A percentile compares a stretch with the other conserved stretches of the same genome.
These are phyloP conservation scores for Neurospora sp. DNA, from an alignment of 495 filamentous ascomycete genomes.

Conservation along the genomic window DNA sequence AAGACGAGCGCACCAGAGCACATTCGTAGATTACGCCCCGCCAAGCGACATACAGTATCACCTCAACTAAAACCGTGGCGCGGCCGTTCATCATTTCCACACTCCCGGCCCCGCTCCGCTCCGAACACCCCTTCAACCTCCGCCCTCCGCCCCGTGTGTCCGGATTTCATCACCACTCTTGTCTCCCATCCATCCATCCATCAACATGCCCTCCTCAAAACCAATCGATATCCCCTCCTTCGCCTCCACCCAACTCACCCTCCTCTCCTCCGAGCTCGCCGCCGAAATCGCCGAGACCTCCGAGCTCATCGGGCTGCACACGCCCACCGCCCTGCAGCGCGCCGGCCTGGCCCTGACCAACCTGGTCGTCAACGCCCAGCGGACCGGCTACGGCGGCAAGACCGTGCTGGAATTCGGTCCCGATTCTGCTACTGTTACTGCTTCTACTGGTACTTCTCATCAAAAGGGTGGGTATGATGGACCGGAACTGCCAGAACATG, in stretches of 20 bases:
- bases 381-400: constrained; percentile 86
- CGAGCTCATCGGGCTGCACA: constrained; percentile 55
- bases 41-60: background rate
- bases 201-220: constrained; percentile 29
- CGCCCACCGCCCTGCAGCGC: constrained; percentile 65
- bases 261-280: constrained; percentile 68
- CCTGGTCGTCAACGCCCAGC: constrained; percentile 60
- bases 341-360: constrained; percentile 84
- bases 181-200: background rate
- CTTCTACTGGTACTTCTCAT: background rate
- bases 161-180: background rate
- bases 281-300: constrained; percentile 69
- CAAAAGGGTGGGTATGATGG: constrained; percentile 4
- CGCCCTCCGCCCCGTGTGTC: background rate
- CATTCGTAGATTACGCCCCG: background rate
- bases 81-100: background rate
- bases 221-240: constrained; percentile 62
- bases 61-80: background rate
- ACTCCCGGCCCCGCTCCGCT: background rate
- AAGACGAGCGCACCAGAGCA: background rate
- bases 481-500: constrained; percentile 62
- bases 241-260: constrained; percentile 63
- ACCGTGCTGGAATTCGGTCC: constrained; percentile 71
- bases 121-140: background rate
- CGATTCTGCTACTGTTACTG: constrained; percentile 53